phyloP scores from a whole-genome alignment of 176 grass and related monocot species.

The Coix lacrymajobi region DNA sequence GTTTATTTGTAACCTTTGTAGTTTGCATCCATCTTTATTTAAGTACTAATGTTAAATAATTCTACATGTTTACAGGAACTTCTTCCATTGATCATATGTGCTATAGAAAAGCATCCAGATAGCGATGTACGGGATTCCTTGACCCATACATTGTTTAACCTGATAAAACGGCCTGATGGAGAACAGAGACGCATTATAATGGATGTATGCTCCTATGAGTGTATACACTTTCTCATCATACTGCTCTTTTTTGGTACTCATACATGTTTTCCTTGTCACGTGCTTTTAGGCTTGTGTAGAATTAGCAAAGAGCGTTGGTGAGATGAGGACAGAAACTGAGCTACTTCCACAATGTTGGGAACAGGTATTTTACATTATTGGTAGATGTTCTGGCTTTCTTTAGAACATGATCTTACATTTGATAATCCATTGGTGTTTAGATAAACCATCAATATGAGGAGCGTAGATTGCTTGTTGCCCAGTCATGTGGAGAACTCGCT shows the following conservation, averaged over 20 bases:
- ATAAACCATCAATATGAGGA: constrained; percentile 99
- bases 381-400: constrained; percentile 25
- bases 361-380: constrained; percentile 49
- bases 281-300: constrained; percentile 69
- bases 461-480: constrained; percentile 83
- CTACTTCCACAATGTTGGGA: constrained; percentile 98
- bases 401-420: constrained; percentile 20
- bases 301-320: constrained; percentile 83
- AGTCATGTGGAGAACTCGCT: constrained; percentile 92
- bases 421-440: constrained; percentile 42
- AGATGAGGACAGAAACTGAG: constrained; percentile 99
- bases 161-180: constrained; percentile 93
- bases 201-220: constrained; percentile 57
- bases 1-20: constrained; percentile 53
- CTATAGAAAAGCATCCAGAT: constrained; percentile 96
- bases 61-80: constrained; percentile 62
- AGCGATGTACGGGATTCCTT: constrained; percentile 79
- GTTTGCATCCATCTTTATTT: constrained; percentile 30
- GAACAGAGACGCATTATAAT: constrained; percentile 88
- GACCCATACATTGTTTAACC: constrained; percentile 95
- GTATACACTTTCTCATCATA: constrained; percentile 4
- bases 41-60: constrained; percentile 30
- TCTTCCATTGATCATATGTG: constrained; percentile 99
- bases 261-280: constrained; percentile 24
- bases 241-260: not conserved